phyloP scores from a whole-genome alignment of 2,329 filamentous ascomycete species.

The Camptophora hylomeconis region DNA sequence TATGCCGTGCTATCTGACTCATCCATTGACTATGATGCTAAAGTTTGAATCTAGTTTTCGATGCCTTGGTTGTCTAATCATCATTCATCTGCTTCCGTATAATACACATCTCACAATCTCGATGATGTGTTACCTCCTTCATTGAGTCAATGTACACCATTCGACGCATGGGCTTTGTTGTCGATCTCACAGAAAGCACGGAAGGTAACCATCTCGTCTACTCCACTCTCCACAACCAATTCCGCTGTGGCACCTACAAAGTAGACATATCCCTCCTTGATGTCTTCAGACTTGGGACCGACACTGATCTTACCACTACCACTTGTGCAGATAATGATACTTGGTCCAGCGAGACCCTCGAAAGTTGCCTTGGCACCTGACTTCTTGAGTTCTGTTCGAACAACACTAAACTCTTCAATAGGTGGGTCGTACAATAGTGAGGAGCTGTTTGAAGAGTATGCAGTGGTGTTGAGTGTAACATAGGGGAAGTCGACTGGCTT shows the following conservation, averaged over 20 bases:
- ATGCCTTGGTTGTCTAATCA: too few species aligned
- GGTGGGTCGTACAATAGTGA: conserved; percentile 80
- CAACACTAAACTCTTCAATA: conserved; percentile 89
- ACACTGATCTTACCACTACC: conserved; percentile 76
- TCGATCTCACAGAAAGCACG: conserved; percentile 87
- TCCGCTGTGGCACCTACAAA: conserved; percentile 84
- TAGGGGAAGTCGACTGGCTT: conserved; percentile 73
- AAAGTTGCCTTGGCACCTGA: conserved; percentile 73
- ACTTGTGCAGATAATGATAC: conserved; percentile 79
- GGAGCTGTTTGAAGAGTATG: conserved; percentile 64
- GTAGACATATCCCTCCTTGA: conserved; percentile 61
- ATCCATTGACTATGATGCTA: too few species aligned
- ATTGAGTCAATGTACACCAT: conserved; percentile 14
- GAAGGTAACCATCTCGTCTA: conserved; percentile 69
- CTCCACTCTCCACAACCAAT: conserved; percentile 57
- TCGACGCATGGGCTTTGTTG: conserved; percentile 22
- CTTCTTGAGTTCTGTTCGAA: conserved; percentile 61
- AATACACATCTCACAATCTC: conserved; percentile 1
- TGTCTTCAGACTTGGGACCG: conserved; percentile 63
- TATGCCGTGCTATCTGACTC: too few species aligned
- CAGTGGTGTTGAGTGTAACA: conserved; percentile 64
- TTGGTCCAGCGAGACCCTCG: conserved; percentile 74
- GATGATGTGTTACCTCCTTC: not conserved
- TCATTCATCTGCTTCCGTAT: too few species aligned
- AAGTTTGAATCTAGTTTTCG: too few species aligned